Base-by-base conservation (phyloP, 371 early-diverging fungal species). In the Mucor circinelloides region DNA sequence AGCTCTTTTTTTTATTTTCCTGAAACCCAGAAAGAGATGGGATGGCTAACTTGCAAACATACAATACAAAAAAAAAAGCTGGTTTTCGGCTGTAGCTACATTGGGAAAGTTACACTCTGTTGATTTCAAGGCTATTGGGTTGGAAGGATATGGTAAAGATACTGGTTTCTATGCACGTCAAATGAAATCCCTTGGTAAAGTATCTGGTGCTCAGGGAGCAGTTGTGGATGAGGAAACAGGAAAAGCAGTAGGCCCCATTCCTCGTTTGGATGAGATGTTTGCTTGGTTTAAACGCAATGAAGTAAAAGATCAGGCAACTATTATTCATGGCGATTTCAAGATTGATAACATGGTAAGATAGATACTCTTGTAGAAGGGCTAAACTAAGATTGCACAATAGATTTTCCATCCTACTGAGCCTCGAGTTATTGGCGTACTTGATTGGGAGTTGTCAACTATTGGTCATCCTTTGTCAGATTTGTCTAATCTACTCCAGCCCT, bases 381-480 rank as follows among this genome's bases (percentile, higher is more conserved):
- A 0, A 21, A 21, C 8, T 48, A 6, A 48, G 6, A 58, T n/a
- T 17, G 30, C 42, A 27, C 5, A 25, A 42, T 58, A 83, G 85
- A 66, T 92, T 8, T 95, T 91, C 83, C 93, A 95, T 69, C 91
- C 93, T 56, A 87, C 86, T 10, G 85, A 92, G 38, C 85, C 92
- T 21, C 74, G 79, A 2, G 90, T 97, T 10, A 92, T 96, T 75
- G 97, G 95, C n/a, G 82, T 96, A 31, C 85, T 97, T 31, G 97
- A 96, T 73, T 97, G 97, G 96, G 97, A 97, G 71, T 75, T 97
- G 30, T 93, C 94, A 34, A 95, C 97, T 5, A 88, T 97, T 60
- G 97, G 97, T 8, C 95, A 97, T 76, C 97, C 97, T 44, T 85
- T 91, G 46, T 88, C 95, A n/a, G 97, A 97, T 72, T 80, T 97